Conservation (phyloP, 257 asterid species). For the Parsonsia alboflavescens region DNA sequence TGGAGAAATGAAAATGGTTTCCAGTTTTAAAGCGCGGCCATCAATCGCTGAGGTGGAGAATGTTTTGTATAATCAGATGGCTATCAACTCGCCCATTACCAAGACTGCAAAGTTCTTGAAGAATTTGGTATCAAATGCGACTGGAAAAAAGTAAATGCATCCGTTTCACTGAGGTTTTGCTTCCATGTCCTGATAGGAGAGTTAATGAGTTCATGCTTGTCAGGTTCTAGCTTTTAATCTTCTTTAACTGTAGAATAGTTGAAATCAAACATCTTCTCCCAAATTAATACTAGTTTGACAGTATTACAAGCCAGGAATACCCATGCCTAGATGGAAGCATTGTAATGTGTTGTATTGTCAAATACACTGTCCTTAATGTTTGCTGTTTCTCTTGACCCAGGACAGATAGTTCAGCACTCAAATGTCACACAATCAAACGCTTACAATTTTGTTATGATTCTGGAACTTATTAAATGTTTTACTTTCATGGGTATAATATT, state of each 20-base stretch:
- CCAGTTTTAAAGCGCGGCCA: slow-evolving; percentile 54
- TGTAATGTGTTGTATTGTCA: background rate
- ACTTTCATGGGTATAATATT: background rate
- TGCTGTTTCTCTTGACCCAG: background rate
- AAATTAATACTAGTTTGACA: background rate
- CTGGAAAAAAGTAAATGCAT: slow-evolving; percentile 29
- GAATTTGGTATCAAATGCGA: slow-evolving; percentile 55
- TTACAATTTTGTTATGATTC: background rate
- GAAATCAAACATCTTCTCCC: background rate
- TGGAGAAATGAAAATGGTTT: slow-evolving; percentile 52
- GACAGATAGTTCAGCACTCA: background rate
- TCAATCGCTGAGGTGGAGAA: slow-evolving; percentile 65
- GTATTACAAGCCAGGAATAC: background rate
- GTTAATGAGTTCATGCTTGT: background rate
- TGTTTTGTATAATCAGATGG: slow-evolving; percentile 80
- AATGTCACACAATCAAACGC: background rate
- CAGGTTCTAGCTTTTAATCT: background rate
- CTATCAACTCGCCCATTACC: slow-evolving; percentile 81
- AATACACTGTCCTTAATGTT: background rate
- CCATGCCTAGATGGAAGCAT: background rate
- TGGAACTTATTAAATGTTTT: background rate
- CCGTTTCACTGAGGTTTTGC: background rate
- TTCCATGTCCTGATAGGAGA: background rate
- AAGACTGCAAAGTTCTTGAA: slow-evolving; percentile 62
- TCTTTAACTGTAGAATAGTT: background rate